phyloP scores from a whole-genome alignment of 208 protist genomes.

The Leishmania braziliensis region DNA sequence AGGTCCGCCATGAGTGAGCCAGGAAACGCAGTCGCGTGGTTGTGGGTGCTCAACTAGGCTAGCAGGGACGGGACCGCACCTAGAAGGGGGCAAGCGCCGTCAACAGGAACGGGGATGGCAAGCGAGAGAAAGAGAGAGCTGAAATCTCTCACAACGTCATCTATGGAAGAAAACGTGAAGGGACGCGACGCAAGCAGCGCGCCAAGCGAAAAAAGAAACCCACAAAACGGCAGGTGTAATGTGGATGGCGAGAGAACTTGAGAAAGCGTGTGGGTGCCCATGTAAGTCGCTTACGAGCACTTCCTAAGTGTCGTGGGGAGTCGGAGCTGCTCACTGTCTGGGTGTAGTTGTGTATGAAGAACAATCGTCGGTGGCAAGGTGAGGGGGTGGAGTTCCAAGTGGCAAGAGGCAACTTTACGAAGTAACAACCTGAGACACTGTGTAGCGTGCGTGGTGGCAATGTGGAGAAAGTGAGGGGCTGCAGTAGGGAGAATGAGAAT shows the following conservation, averaged over 20 bases:
- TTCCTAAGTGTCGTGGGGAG: neutral
- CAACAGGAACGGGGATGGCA: no score
- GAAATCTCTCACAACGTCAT: neutral
- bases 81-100: neutral
- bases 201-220: neutral
- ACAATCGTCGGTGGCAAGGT: conserved; percentile 10
- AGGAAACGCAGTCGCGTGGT: neutral
- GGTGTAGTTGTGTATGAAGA: conserved; percentile 6
- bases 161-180: neutral
- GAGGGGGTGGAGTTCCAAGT: neutral
- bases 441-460: neutral
- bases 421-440: neutral
- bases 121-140: neutral
- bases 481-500: neutral
- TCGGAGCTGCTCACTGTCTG: neutral
- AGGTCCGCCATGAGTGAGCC: conserved; percentile 57
- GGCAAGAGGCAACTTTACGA: conserved; percentile 4
- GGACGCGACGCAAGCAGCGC: neutral
- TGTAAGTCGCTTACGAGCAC: neutral
- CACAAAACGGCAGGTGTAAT: neutral
- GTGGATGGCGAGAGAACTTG: neutral
- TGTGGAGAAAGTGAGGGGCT: neutral
- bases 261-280: neutral
- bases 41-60: neutral
- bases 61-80: neutral